Evolutionary conservation across 176 grass and related monocot genomes (phyloP).

Genomic region (Ampelocalamus luodianensis): DNA sequence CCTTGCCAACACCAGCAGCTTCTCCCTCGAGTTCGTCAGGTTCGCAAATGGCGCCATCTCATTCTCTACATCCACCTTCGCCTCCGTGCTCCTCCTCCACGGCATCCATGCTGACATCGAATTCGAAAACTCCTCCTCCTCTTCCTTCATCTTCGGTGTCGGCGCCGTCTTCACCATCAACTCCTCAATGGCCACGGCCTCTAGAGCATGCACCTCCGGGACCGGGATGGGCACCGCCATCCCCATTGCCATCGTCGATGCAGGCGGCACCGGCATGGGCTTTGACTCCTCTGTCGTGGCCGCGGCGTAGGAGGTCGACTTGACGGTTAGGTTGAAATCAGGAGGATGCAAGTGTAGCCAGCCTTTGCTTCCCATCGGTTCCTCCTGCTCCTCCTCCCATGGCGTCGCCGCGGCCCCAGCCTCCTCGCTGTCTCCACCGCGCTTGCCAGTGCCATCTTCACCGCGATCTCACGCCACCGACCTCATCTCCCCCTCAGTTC

Average conservation of each 20-base stretch:
- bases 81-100: conserved; percentile 28
- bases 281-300: neutral
- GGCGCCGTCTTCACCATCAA: neutral
- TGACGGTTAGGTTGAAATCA: conserved; percentile 51
- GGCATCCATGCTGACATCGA: conserved; percentile 63
- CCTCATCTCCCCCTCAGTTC: no score
- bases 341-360: conserved; percentile 39
- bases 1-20: conserved; percentile 58
- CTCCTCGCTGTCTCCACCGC: no score
- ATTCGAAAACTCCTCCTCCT: conserved; percentile 43
- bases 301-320: neutral
- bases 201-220: neutral
- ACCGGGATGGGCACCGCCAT: neutral
- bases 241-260: neutral
- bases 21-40: conserved; percentile 61
- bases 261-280: neutral
- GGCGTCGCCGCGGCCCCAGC: no score
- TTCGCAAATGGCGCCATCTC: conserved; percentile 37
- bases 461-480: no score
- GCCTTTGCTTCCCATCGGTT: no score
- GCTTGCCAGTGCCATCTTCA: no score
- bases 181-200: neutral
- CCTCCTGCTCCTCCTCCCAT: no score
- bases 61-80: neutral
- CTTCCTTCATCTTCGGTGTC: neutral